Conservation (phyloP, 2,329 filamentous ascomycete genomes). For the Chrysosporium queenslandicum region DNA sequence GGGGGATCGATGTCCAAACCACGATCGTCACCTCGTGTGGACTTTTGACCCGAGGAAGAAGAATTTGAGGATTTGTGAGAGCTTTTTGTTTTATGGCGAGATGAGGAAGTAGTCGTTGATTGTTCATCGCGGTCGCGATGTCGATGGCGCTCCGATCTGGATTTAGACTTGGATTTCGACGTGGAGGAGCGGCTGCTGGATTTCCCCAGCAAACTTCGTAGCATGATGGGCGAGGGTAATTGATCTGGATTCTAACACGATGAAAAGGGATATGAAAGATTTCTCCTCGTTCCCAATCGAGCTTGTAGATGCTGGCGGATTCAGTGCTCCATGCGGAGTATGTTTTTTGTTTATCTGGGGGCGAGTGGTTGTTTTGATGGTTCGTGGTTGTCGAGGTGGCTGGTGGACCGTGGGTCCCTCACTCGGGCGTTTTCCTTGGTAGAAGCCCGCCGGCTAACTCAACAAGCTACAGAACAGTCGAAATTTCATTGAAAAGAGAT, state of each 20-base stretch:
- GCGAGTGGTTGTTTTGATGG: slow-evolving; percentile 1
- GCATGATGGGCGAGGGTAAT: neutral
- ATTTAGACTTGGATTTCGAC: slow-evolving; percentile 12
- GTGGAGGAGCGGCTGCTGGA: slow-evolving; percentile 9
- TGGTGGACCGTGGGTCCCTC: slow-evolving; percentile 8
- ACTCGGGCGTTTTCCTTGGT: slow-evolving; percentile 9
- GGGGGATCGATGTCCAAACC: slow-evolving; percentile 26
- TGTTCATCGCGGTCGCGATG: slow-evolving; percentile 25
- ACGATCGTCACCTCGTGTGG: slow-evolving; percentile 40
- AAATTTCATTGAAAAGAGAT: neutral
- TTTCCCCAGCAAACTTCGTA: slow-evolving; percentile 9
- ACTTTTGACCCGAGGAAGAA: slow-evolving; percentile 31
- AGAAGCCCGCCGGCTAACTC: slow-evolving; percentile 1
- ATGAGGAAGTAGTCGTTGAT: slow-evolving; percentile 27
- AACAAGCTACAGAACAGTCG: neutral
- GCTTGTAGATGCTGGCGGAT: neutral
- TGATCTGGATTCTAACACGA: neutral
- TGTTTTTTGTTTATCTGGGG: slow-evolving; percentile 1
- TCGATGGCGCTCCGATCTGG: slow-evolving; percentile 17
- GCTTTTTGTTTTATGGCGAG: slow-evolving; percentile 19
- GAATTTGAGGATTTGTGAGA: slow-evolving; percentile 20
- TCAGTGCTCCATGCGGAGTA: neutral
- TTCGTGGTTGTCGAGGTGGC: slow-evolving; percentile 9
- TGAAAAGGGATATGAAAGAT: neutral
- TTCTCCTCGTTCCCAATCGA: neutral